Base-by-base conservation (phyloP, 371 early-diverging fungal species). In the Smittium culicis region DNA sequence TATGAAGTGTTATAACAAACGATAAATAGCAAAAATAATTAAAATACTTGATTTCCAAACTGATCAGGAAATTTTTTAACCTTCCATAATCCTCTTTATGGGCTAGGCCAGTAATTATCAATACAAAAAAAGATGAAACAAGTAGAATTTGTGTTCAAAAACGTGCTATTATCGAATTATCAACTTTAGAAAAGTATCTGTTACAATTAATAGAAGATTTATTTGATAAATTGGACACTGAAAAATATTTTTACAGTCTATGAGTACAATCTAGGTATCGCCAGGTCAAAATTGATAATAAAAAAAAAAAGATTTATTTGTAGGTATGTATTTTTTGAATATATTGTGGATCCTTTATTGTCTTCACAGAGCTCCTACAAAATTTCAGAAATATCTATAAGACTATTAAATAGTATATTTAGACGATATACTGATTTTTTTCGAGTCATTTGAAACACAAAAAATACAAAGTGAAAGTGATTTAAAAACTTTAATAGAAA, bases 381-480 rank as follows among this genome's bases (percentile, higher is more conserved):
- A 74, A 0, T 84, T 84, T 62, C 79, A 79, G 54, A 64, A 75
- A 1, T 68, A 70, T 31, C 33, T 78, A 0, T 80, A 80, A 60
- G 68, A 73, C 1, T 81, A 67, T 31, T 72, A 72, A 0, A 61
- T 81, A 0, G 72, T 81, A 1, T 86, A 82, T 45, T 57, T 86
- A 0, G 85, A 86, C 66, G 82, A 85, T 66, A 81, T 85, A 0
- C 65, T 85, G 0, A 80, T 88, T 27, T 85, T 72, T 63, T 78
- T 78, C 8, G 61, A 75, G 17, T 75, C 72, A 8, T 25, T 33
- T n/a, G 74, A 79, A 16, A 79, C 82, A 32, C 84, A 86, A 58
- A 34, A 66, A 5, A 1, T 56, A 5, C 78, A 85, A 63, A 54
- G 81, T 14, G 30, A 63, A 1, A 33, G 31, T 1, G 79, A 83